A percentile compares a stretch with the other conserved stretches of the same genome.
Evolutionary conservation across 2,329 filamentous ascomycete genomes (phyloP).

Genomic region (Fusarium fujikuroi): DNA sequence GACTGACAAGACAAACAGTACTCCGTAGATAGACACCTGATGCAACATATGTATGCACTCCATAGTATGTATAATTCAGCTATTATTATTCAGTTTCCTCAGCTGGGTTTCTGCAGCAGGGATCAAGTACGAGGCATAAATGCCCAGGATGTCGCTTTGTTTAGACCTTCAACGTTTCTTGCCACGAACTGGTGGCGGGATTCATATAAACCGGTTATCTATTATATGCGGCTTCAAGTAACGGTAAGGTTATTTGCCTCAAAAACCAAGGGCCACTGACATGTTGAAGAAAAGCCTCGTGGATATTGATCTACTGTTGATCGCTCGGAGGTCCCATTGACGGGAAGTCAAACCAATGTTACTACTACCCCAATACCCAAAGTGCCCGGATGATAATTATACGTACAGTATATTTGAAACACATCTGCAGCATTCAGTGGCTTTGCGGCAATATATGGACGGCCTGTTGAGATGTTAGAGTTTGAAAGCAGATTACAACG

Average conservation of each 20-base stretch:
- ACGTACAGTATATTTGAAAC: constrained; percentile 24
- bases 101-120: constrained; percentile 8
- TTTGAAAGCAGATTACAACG: constrained; percentile 9
- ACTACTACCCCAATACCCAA: constrained; percentile 6
- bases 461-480: neutral
- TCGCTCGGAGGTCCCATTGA: neutral
- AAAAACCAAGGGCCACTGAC: constrained; percentile 15
- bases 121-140: neutral
- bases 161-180: constrained; percentile 5
- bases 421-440: constrained; percentile 5
- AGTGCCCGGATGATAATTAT: neutral
- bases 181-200: constrained; percentile 21
- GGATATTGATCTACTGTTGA: constrained; percentile 14
- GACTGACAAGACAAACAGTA: neutral
- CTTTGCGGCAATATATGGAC: neutral
- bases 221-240: constrained; percentile 3
- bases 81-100: constrained; percentile 6
- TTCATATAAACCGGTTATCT: neutral
- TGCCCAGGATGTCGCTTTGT: neutral
- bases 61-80: constrained; percentile 2
- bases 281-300: neutral
- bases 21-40: neutral
- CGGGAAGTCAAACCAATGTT: constrained; percentile 9
- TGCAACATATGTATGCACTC: neutral
- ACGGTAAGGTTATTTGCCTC: neutral